Base-by-base conservation (phyloP, 192 early-diverging fungal genomes). In the Dissophora ornata region DNA sequence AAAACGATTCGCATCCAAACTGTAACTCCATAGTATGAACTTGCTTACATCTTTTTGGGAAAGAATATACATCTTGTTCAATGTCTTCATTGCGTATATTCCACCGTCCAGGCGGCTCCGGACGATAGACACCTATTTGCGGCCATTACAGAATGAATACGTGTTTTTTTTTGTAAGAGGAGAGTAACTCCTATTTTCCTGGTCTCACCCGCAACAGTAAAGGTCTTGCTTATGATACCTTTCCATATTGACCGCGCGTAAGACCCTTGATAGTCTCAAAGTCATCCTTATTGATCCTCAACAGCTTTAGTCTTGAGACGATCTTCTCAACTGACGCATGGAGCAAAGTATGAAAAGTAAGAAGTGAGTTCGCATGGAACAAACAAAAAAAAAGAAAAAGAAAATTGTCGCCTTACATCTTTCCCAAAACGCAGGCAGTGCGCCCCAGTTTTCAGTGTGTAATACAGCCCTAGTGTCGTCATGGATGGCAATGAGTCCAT, bases 61-160 rank as follows among this genome's bases (percentile, higher is more conserved):
- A 56, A 33, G 93, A 87, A 79, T 94, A 85, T 65, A 79, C 84
- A 54, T 94, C 79, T 80, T 93, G 55, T 86, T 83, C 16, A 94
- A 81, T 3, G 94, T 86, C 58, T 94, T 94, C 90, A 94, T 91
- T n/a, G 93, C 93, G 59, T 93, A 94, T 5, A 92, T 90, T 41
- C 89, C 81, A 46, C 84, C 83, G 69, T 92, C 87, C 12, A 83
- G 75, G 45, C 89, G 93, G 60, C 87, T 86, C 16, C 85, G 81
- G 8, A 97, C 94, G 33, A 97, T 90, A 44, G 90, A 92, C 18
- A 96, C 92, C 90, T 92, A 64, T n/a, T 9, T 22, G 9, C 15
- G 11, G n/a, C n/a, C n/a, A n/a, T n/a, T n/a, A n/a, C n/a, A n/a
- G 19, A 45, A 38, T 10, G 4, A 55, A 33, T 7, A 0, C 2